These are phyloP conservation scores for Tuber magnatum DNA, from an alignment of 495 filamentous ascomycete species.

Conservation along the genomic window DNA sequence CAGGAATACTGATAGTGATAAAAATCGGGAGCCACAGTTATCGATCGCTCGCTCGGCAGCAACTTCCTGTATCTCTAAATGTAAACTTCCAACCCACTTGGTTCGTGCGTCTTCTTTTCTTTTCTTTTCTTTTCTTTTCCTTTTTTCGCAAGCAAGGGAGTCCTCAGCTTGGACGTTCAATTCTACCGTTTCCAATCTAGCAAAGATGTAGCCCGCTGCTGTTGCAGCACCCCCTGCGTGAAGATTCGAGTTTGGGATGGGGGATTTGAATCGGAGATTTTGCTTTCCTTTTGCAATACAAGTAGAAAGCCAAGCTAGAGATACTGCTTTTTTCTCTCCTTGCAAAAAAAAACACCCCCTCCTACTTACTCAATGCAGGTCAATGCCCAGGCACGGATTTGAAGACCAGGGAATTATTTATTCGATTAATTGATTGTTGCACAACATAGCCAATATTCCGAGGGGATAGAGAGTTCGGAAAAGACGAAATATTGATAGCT, in stretches of 20 bases:
- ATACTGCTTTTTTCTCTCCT: background rate
- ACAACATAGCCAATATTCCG: background rate
- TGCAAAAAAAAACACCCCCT: background rate
- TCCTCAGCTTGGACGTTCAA: background rate
- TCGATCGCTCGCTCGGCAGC: background rate
- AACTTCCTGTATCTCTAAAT: background rate
- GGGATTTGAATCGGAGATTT: background rate
- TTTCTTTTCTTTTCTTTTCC: background rate
- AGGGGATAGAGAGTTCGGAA: background rate
- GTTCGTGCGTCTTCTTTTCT: background rate
- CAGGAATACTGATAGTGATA: background rate
- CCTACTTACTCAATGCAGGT: background rate
- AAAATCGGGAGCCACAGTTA: background rate
- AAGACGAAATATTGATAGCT: background rate
- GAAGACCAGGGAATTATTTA: background rate
- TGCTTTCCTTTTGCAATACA: background rate
- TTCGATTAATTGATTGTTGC: background rate
- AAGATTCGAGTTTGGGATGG: constrained; percentile 4
- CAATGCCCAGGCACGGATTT: background rate
- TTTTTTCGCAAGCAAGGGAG: background rate
- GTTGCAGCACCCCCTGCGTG: background rate
- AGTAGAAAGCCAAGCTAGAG: background rate
- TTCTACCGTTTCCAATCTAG: constrained; percentile 1
- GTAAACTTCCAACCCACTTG: background rate
- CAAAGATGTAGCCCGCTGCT: background rate